Base-by-base conservation (phyloP, 306 rosid genomes). In the Acacia melanoxylon region DNA sequence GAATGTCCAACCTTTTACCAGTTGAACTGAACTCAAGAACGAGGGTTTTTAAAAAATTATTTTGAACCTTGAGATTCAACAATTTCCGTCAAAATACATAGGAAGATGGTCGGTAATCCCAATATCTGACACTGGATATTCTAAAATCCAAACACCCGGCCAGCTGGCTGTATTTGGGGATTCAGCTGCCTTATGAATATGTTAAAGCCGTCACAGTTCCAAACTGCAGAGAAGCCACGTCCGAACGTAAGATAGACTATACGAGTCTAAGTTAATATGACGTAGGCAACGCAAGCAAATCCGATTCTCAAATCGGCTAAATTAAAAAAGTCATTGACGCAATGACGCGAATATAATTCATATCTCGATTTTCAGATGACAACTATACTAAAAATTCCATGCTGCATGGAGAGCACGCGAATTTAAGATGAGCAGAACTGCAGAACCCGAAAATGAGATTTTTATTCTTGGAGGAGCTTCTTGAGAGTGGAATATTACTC, bases 121-220 rank as follows among this genome's bases (percentile, higher is more conserved):
- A 73, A 46, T 33, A 63, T 58, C 76, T 68, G 85, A 78, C 82
- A 56, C 74, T 51, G n/a, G 16, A 82, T 52, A 76, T 71, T 49
- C 45, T 58, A 10, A 33, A 29, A 62, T 37, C 16, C 69, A 72
- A 79, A 58, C 77, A 58, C 56, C 10, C 4, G 24, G 25, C 12
- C 27, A 54, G 62, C 74, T 74, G 75, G 62, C 74, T 68, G 75
- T 65, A 46, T 20, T 44, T 19, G 72, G 24, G 54, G 58, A 68
- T 61, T 49, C 65, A 15, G 29, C 68, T 66, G 22, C 16, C 20
- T 20, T 63, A 51, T 10, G 33, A 46, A 25, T 45, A 24, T 6
- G 2, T 10, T 29, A 33, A 20, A 20, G 11, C 33, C 74, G 13
- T 4, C 51, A 33, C 17, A 56, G 2, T 20, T 29, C 48, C 31